A percentile compares a stretch with the other conserved stretches of the same genome.
Conservation (phyloP, 257 asterid species). For the Solanum tacnaense region DNA sequence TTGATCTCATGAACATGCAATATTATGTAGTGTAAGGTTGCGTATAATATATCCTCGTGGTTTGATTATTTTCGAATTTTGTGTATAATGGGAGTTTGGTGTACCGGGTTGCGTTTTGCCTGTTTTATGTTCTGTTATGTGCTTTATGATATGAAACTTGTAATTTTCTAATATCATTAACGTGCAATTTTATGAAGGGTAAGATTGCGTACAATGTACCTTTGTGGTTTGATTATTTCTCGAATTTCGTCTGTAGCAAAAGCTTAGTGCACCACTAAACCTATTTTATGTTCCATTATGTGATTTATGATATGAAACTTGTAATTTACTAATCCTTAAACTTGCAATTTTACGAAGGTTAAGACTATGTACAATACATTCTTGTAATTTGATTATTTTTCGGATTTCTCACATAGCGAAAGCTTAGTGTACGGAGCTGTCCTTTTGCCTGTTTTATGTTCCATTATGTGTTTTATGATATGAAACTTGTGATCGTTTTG, state of each 20-base stretch:
- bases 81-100: no score
- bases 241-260: neutral
- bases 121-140: neutral
- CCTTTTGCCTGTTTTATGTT: neutral
- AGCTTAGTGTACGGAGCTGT: neutral
- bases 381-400: neutral
- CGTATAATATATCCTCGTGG: fast-evolving
- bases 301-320: neutral
- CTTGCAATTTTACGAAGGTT: neutral
- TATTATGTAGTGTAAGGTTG: neutral
- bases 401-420: fast-evolving
- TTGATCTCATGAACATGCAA: neutral
- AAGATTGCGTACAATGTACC: neutral
- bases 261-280: neutral
- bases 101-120: neutral
- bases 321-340: neutral
- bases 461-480: neutral
- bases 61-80: fast-evolving
- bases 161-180: neutral
- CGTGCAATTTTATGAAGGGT: neutral
- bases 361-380: neutral
- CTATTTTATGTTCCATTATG: neutral
- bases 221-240: neutral
- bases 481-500: neutral
- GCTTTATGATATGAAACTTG: neutral